Evolutionary conservation across 2,329 filamentous ascomycete species (phyloP), one percentile per base, ranked within the genome.

Genomic region (Incumbomyces lentus): DNA sequence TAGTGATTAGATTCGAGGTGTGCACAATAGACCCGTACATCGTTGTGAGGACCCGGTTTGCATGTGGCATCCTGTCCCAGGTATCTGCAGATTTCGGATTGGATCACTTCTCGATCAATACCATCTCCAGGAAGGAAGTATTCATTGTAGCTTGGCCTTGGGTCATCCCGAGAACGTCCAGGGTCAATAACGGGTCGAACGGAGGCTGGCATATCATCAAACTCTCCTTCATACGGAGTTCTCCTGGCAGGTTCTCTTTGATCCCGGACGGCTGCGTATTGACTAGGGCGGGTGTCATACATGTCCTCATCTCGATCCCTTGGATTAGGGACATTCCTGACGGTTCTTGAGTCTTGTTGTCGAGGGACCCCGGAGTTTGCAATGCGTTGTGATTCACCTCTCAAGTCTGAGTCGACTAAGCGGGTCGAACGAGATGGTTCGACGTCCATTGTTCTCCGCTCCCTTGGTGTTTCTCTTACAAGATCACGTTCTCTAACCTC

Each of bases 61-160:
- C 84, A 59, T 86, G 75, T 55, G 56, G 84, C 84, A 71, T 89
- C 84, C 64, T 86, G 86, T 60, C 84, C 84, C 57, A 89, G 75
- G 64, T 87, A 89, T 62, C 84, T 82, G 70, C 84, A 88, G 55
- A 89, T 86, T 64, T 89, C 84, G 62, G 83, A 81, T 53, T 85
- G 86, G 66, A 89, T 87, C 59, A 89, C 84, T 66, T 89, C 84
- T 58, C 84, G 80, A 64, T 85, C 83, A 65, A 89, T 89, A 62
- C 84, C 84, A 65, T 87, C 82, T 59, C 82, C 79, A 38, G 82
- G 81, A 46, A 88, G 79, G 64, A 88, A 88, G 64, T 87, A 88
- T 68, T 87, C 82, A 66, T 86, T 86, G 63, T 83, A 52, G 18
- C 40, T 45, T 35, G 52, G 48, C 43, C 47, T 52, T 44, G 44